A percentile compares a stretch with the other conserved stretches of the same genome.
These are phyloP conservation scores for Chrysosporium keratinophilum DNA, from an alignment of 2,329 filamentous ascomycete genomes.

Conservation along the genomic window DNA sequence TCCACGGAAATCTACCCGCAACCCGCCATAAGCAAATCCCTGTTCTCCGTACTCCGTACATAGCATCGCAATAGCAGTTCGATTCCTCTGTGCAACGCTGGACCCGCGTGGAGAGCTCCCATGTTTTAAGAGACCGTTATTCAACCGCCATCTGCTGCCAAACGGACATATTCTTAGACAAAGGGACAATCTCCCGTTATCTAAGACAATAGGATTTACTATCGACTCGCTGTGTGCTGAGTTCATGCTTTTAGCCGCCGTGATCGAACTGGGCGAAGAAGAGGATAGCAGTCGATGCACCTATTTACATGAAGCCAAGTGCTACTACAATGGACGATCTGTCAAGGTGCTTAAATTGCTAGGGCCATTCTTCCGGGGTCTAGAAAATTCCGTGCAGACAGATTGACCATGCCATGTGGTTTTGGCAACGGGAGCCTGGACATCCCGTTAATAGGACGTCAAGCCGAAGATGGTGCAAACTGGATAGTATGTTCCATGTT, in stretches of 20 bases:
- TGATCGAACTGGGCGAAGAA: no score
- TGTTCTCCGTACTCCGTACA: neutral
- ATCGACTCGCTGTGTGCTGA: neutral
- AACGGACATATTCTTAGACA: neutral
- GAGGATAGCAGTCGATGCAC: no score
- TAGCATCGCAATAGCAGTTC: neutral
- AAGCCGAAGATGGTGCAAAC: neutral
- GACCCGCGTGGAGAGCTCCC: slow-evolving; percentile 3
- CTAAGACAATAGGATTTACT: neutral
- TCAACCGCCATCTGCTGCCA: neutral
- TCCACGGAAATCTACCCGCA: neutral
- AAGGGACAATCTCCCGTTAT: neutral
- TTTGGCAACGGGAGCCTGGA: neutral
- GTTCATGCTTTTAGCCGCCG: neutral
- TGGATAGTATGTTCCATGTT: neutral
- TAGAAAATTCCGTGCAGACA: neutral
- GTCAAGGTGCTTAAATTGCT: no score
- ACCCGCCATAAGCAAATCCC: neutral
- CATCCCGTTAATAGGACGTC: neutral
- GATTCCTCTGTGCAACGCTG: neutral
- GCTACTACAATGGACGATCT: no score
- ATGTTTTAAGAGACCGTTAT: neutral
- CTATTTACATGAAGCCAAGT: no score
- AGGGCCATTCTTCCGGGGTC: no score
- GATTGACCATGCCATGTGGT: neutral